Conservation (phyloP, 441 rosid species). For the Populus hybrid region DNA sequence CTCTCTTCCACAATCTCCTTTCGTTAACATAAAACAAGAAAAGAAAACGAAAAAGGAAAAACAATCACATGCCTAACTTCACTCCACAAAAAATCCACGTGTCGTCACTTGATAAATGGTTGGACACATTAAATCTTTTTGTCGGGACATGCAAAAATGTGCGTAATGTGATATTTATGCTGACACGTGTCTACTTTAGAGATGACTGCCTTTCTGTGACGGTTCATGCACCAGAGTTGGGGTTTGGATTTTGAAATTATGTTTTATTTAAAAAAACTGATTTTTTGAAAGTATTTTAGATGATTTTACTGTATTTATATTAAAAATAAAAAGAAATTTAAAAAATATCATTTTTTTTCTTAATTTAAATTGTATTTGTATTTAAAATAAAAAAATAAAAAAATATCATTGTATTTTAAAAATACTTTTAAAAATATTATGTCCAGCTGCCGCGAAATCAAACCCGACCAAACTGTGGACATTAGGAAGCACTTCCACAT, state of each 20-base stretch:
- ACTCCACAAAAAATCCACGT: conserved; percentile 8
- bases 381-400: too few species aligned
- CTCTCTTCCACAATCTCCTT: too few species aligned
- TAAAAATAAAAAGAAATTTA: too few species aligned
- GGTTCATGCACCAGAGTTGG: conserved; percentile 46
- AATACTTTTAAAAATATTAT: too few species aligned
- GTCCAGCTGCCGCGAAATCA: too few species aligned
- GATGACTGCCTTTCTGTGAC: conserved; percentile 19
- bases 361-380: too few species aligned
- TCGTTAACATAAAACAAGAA: too few species aligned
- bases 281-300: too few species aligned
- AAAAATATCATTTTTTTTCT: too few species aligned
- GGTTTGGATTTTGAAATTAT: background rate
- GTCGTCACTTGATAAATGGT: conserved; percentile 27
- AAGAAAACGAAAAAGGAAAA: background rate
- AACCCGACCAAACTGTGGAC: background rate
- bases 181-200: conserved; percentile 36
- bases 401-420: too few species aligned
- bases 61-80: conserved; percentile 39
- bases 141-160: background rate
- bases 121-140: background rate
- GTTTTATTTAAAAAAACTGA: background rate
- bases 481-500: background rate
- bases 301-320: too few species aligned
- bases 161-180: background rate